Conservation (phyloP, 2,329 filamentous ascomycete species). For the Salinomyces thailandicus region DNA sequence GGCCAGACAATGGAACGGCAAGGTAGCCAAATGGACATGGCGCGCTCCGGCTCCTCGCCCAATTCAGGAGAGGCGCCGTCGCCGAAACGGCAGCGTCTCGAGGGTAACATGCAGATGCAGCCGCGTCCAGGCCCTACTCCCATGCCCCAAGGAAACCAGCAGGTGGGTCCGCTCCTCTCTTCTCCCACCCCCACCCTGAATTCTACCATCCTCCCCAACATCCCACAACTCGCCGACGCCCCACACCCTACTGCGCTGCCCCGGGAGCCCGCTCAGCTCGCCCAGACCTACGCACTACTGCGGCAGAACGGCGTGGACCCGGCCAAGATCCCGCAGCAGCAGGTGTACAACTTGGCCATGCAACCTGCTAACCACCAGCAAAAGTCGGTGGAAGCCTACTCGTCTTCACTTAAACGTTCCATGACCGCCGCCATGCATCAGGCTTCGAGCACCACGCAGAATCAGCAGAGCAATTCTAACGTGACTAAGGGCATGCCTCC, state of each 20-base stretch:
- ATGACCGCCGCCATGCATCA: conserved; percentile 71
- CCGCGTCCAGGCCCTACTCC: conserved; percentile 22
- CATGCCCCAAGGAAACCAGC: conserved; percentile 21
- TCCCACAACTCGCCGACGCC: conserved; percentile 7
- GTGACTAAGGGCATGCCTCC: conserved; percentile 60
- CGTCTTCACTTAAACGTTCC: conserved; percentile 72
- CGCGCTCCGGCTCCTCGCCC: conserved; percentile 73
- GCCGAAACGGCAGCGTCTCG: conserved; percentile 78
- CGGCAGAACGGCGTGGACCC: conserved; percentile 64
- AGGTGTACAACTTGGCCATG: conserved; percentile 56
- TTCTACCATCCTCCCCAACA: not conserved
- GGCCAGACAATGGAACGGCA: conserved; percentile 74
- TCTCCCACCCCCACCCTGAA: conserved; percentile 8
- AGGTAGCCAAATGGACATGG: conserved; percentile 74
- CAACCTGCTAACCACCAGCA: conserved; percentile 53
- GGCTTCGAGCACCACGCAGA: conserved; percentile 37
- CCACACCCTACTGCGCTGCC: conserved; percentile 6
- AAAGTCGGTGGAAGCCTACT: conserved; percentile 81
- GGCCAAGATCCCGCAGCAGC: conserved; percentile 59
- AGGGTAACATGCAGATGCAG: conserved; percentile 65
- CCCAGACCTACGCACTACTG: conserved; percentile 29
- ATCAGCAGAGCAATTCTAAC: not conserved
- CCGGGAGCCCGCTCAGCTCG: conserved; percentile 11
- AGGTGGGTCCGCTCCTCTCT: conserved; percentile 23
- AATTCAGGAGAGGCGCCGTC: conserved; percentile 77